Conservation (phyloP, 2,329 filamentous ascomycete genomes). For the Tolypocladium capitatum region DNA sequence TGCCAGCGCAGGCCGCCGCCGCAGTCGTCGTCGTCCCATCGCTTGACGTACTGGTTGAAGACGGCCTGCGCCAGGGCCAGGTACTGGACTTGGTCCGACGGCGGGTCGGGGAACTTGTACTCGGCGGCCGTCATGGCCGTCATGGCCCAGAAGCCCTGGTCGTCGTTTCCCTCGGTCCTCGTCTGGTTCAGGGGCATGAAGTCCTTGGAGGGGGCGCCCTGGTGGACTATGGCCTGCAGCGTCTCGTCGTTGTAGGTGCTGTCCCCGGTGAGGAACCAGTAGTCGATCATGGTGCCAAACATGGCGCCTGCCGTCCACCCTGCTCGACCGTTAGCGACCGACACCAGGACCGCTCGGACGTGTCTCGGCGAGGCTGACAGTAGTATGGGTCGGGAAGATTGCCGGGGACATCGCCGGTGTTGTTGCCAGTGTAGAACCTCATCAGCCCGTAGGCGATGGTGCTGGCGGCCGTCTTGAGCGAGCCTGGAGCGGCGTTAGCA, state of each 20-base stretch:
- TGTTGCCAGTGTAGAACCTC: constrained; percentile 42
- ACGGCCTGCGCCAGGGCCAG: constrained; percentile 65
- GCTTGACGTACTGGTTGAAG: constrained; percentile 61
- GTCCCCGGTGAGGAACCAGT: constrained; percentile 59
- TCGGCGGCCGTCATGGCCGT: constrained; percentile 69
- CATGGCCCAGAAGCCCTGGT: constrained; percentile 78
- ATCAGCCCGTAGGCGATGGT: constrained; percentile 34
- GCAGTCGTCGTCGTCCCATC: constrained; percentile 56
- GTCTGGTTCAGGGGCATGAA: constrained; percentile 58
- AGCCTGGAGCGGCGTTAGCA: constrained; percentile 21
- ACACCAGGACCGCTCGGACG: background rate
- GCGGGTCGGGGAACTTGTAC: constrained; percentile 58
- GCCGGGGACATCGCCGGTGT: constrained; percentile 43
- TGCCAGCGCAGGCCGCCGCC: constrained; percentile 74
- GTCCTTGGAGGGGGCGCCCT: constrained; percentile 44
- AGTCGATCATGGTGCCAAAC: constrained; percentile 59
- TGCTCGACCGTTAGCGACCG: constrained; percentile 10
- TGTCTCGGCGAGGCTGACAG: constrained; percentile 33
- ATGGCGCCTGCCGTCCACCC: constrained; percentile 63
- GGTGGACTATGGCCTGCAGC: constrained; percentile 45
- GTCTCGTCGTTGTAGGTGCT: constrained; percentile 47
- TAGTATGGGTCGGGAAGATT: constrained; percentile 50
- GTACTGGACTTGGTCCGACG: constrained; percentile 51
- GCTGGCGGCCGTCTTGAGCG: constrained; percentile 33
- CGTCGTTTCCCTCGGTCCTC: constrained; percentile 52